These are phyloP conservation scores for Microbotryomycetes sp. DNA, from an alignment of 1,284 basidiomycete genomes.

Conservation along the genomic window DNA sequence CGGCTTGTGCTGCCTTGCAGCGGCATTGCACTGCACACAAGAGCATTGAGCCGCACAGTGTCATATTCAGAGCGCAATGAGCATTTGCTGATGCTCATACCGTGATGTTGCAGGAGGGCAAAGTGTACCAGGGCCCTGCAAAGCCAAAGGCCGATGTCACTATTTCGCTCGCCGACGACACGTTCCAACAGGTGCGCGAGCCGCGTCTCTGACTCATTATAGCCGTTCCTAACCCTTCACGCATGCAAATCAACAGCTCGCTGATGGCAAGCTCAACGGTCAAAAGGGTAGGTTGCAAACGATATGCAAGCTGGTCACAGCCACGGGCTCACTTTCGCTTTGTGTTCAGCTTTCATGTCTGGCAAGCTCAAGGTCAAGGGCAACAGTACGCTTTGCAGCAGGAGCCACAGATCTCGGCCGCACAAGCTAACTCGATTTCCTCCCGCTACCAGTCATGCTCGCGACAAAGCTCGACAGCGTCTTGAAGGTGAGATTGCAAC, in stretches of 20 bases:
- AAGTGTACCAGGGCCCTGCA: conserved; percentile 68
- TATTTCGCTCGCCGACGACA: conserved; percentile 54
- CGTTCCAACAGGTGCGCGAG: conserved; percentile 21
- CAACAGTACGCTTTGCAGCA: conserved; percentile 30
- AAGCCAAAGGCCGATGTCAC: conserved; percentile 54
- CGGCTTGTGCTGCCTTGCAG: background rate
- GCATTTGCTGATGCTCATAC: background rate
- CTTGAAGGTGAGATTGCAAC: conserved; percentile 55
- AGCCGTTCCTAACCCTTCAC: too few relatives aligned
- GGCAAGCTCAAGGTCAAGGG: conserved; percentile 57
- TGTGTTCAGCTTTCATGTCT: conserved; percentile 66
- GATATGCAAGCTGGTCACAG: background rate
- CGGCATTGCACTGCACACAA: background rate
- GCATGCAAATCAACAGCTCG: conserved; percentile 58
- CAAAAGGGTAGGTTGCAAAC: conserved; percentile 52
- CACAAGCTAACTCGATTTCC: background rate
- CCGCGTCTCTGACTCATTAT: background rate
- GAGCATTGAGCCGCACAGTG: too few relatives aligned
- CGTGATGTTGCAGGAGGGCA: conserved; percentile 47
- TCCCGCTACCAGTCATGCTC: conserved; percentile 23
- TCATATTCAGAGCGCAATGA: too few relatives aligned
- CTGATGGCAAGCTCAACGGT: conserved; percentile 55
- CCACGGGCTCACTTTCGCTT: background rate
- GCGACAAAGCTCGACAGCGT: conserved; percentile 75
- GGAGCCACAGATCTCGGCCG: too few relatives aligned